phyloP scores from a whole-genome alignment of 2,329 filamentous ascomycete species.

The Clarireedia hainanense region DNA sequence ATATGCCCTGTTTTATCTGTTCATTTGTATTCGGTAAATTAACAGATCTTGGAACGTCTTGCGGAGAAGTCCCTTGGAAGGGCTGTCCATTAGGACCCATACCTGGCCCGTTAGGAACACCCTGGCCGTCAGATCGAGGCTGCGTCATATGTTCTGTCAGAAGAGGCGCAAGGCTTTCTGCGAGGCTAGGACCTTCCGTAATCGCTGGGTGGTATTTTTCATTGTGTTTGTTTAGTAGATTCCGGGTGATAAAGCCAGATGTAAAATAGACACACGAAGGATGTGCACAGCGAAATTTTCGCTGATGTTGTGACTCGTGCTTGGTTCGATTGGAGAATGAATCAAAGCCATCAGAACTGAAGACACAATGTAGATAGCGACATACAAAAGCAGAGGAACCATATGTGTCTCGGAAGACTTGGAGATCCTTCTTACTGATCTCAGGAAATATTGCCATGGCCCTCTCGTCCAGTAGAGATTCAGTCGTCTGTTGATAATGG shows the following conservation, averaged over 20 bases:
- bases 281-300: constrained; percentile 1
- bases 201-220: neutral
- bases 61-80: constrained; percentile 64
- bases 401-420: constrained; percentile 1
- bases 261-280: constrained; percentile 4
- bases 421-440: neutral
- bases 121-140: constrained; percentile 38
- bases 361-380: constrained; percentile 2
- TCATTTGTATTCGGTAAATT: constrained; percentile 72
- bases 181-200: neutral
- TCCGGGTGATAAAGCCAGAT: neutral
- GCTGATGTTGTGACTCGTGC: constrained; percentile 8
- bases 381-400: constrained; percentile 6
- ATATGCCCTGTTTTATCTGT: constrained; percentile 71
- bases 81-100: constrained; percentile 49
- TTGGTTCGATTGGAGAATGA: neutral
- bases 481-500: constrained; percentile 2
- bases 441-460: neutral
- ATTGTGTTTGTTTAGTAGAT: constrained; percentile 2
- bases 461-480: neutral
- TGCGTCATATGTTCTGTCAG: too few relatives aligned
- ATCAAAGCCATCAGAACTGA: constrained; percentile 3
- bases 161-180: neutral
- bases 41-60: constrained; percentile 55
- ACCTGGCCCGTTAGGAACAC: constrained; percentile 37